Base-by-base conservation (phyloP, 2,329 filamentous ascomycete genomes). In the Nothopassalora personata region DNA sequence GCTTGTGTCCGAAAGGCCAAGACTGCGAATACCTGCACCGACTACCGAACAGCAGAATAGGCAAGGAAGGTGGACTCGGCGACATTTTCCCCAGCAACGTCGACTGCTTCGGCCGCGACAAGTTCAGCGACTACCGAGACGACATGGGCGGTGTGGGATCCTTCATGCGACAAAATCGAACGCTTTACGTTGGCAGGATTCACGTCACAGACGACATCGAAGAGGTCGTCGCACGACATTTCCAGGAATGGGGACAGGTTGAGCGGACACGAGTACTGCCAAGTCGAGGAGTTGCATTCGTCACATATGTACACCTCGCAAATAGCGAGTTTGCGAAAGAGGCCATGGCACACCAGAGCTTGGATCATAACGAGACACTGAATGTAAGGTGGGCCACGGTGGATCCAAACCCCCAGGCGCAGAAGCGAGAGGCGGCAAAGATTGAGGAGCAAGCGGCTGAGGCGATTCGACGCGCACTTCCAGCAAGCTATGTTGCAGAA, bases 341-440 rank as follows among this genome's bases (percentile, higher is more conserved):
- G 60, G 90, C 94, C 0, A 97, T 99, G 93, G 90, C 91, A 5
- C 91, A 97, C 71, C 94, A 99, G 76, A 85, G 86, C 0, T 80
- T 99, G 30, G 94, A 99, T 69, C 88, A 97, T 73, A 87, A 86
- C 63, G 94, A 99, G 76, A 87, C 97, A 23, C 78, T 99, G 28
- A 99, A 99, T 74, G 92, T 99, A 51, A 83, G 95, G 63, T 99
- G 94, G 94, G 94, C 94, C 46, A 99, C 94, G 0, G 89, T 91
- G 6, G 94, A 99, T 71, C 94, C 94, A 1, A 99, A 99, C 67
- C 94, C 94, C 0, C 87, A 94, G 79, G 91, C 93, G 1, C 91
- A 96, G 73, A 95, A 95, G 64, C 83, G 95, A 60, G 94, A 99
- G 75, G 93, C 89, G 2, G 82, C 88, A 43, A 83, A 88, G 45